Percentiles rank a stretch among this genome's conserved stretches.
phyloP scores from a whole-genome alignment of 768 basidiomycete genomes.

The Candolleomyces eurysporus region DNA sequence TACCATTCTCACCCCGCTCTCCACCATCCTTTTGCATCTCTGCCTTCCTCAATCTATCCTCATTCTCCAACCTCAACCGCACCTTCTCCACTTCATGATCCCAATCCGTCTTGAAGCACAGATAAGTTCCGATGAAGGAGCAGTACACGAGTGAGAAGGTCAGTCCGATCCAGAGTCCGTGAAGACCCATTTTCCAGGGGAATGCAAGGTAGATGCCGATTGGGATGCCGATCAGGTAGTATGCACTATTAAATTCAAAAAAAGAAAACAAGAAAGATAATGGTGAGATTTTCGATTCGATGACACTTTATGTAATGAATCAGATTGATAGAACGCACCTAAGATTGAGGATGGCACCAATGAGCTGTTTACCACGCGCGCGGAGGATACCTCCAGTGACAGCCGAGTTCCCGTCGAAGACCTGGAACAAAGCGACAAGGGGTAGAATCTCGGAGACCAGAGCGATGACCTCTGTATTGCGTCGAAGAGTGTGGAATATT shows the following conservation, averaged over 20 bases:
- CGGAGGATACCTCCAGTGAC: conserved; percentile 78
- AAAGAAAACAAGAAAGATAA: neutral
- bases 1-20: conserved; percentile 2
- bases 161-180: conserved; percentile 85
- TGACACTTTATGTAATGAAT: neutral
- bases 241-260: conserved; percentile 42
- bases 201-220: conserved; percentile 80
- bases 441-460: conserved; percentile 72
- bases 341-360: conserved; percentile 78
- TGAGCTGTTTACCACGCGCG: conserved; percentile 77
- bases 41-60: conserved; percentile 17
- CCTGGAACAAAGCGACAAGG: conserved; percentile 75
- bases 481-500: neutral
- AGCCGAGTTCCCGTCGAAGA: conserved; percentile 75
- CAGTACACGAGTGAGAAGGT: conserved; percentile 64
- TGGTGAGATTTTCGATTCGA: neutral
- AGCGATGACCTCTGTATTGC: conserved; percentile 44
- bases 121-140: conserved; percentile 49
- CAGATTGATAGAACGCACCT: conserved; percentile 37
- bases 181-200: conserved; percentile 49
- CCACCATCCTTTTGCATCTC: conserved; percentile 9
- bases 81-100: conserved; percentile 64
- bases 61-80: conserved; percentile 47
- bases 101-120: conserved; percentile 67
- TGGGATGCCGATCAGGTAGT: conserved; percentile 84